Evolutionary conservation across 2,329 filamentous ascomycete genomes (phyloP).

Genomic region (Penicillium sp.): DNA sequence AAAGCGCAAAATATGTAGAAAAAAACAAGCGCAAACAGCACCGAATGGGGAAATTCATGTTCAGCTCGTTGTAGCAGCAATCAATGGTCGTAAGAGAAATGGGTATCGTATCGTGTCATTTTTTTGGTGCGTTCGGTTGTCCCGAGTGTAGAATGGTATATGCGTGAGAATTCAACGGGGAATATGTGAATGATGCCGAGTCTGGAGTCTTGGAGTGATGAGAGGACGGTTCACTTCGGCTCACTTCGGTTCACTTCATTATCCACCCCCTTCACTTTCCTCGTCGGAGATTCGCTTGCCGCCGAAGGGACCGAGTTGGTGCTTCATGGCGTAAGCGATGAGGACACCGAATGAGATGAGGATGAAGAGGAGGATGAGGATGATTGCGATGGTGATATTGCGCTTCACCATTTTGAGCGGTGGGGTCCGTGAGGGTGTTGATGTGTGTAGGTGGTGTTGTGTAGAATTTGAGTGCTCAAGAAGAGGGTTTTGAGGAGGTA

Average conservation of each 20-base stretch:
- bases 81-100: background rate
- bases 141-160: background rate
- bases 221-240: slow-evolving; percentile 8
- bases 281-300: slow-evolving; percentile 40
- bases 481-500: background rate
- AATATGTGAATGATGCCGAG: background rate
- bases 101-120: slow-evolving; percentile 20
- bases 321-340: slow-evolving; percentile 43
- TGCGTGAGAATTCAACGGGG: background rate
- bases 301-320: slow-evolving; percentile 41
- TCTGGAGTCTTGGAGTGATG: background rate
- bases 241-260: background rate
- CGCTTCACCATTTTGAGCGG: slow-evolving; percentile 48
- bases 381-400: slow-evolving; percentile 57
- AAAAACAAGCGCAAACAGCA: background rate
- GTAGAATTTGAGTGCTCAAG: background rate
- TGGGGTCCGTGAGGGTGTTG: background rate
- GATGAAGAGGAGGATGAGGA: slow-evolving; percentile 57
- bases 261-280: slow-evolving; percentile 36
- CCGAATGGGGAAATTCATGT: slow-evolving; percentile 1
- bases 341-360: slow-evolving; percentile 52
- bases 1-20: background rate
- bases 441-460: background rate
- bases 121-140: slow-evolving; percentile 4
- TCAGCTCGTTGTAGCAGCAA: slow-evolving; percentile 9